Percentiles rank a stretch among this genome's conserved stretches.
Conservation (phyloP, 345 rosid genomes). For the Arabidopsis arenosa region DNA sequence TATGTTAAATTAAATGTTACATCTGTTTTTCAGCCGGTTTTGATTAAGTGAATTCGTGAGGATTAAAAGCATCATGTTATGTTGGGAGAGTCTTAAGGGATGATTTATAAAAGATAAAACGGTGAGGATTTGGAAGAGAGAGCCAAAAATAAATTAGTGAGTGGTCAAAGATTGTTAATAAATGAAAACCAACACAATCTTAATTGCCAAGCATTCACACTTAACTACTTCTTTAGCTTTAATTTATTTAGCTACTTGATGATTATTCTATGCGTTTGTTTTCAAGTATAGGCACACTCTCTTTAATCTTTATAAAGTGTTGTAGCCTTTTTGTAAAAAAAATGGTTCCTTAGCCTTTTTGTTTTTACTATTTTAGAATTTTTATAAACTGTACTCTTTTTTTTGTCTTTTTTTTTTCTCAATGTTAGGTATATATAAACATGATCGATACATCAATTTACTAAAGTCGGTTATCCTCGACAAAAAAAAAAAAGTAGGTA, state of each 20-base stretch:
- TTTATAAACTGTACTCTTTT: too few species aligned
- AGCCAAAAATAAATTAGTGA: conserved; percentile 20
- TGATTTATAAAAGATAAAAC: neutral
- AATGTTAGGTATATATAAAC: too few species aligned
- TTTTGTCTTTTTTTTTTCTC: too few species aligned
- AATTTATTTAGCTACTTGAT: conserved; percentile 16
- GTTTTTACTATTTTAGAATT: neutral
- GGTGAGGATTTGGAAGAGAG: conserved; percentile 27
- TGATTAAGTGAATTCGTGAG: neutral
- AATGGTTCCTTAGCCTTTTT: neutral
- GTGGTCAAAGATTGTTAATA: conserved; percentile 44
- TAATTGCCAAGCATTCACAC: conserved; percentile 46
- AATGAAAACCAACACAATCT: conserved; percentile 38
- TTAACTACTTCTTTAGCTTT: conserved; percentile 38
- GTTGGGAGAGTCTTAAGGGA: neutral
- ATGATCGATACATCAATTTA: too few species aligned
- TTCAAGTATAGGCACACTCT: neutral
- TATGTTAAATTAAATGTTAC: neutral
- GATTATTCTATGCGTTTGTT: conserved; percentile 23
- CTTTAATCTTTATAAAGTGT: neutral
- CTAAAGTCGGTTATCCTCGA: too few species aligned
- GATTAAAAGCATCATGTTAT: neutral
- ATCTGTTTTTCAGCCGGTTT: neutral
- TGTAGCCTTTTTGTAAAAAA: neutral
- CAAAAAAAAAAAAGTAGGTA: too few species aligned